Conservation (phyloP, 2,329 filamentous ascomycete species). For the Cercospora zeae-maydis region DNA sequence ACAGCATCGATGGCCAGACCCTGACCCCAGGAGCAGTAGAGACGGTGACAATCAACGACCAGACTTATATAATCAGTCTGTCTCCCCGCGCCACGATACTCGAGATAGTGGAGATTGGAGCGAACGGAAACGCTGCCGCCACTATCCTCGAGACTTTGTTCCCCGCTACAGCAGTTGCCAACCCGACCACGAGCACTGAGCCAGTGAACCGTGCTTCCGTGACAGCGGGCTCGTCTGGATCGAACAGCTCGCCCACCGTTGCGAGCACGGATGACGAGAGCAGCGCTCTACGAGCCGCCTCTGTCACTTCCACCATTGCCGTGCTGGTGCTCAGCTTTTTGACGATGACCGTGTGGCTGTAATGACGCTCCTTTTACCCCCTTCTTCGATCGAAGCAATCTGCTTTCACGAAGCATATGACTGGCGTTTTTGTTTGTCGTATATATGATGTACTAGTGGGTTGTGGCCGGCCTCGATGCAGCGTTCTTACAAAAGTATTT, state of each 20-base stretch:
- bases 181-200: conserved; percentile 23
- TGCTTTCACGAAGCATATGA: neutral
- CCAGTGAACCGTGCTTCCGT: conserved; percentile 3
- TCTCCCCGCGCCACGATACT: conserved; percentile 38
- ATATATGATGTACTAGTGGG: neutral
- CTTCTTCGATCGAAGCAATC: neutral
- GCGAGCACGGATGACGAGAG: neutral
- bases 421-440: neutral
- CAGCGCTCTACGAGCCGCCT: neutral
- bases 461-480: neutral
- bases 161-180: conserved; percentile 37
- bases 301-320: neutral
- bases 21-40: conserved; percentile 37
- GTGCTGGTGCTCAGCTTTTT: neutral
- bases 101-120: conserved; percentile 35
- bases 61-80: conserved; percentile 34
- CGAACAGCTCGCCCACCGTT: neutral
- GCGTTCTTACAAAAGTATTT: neutral
- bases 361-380: too few species aligned
- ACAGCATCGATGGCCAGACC: conserved; percentile 41
- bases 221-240: conserved; percentile 10
- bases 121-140: conserved; percentile 33
- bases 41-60: conserved; percentile 30
- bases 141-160: conserved; percentile 38
- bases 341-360: neutral